Conservation (phyloP, 179 eudicot genomes). For the Patellifolia procumbens region DNA sequence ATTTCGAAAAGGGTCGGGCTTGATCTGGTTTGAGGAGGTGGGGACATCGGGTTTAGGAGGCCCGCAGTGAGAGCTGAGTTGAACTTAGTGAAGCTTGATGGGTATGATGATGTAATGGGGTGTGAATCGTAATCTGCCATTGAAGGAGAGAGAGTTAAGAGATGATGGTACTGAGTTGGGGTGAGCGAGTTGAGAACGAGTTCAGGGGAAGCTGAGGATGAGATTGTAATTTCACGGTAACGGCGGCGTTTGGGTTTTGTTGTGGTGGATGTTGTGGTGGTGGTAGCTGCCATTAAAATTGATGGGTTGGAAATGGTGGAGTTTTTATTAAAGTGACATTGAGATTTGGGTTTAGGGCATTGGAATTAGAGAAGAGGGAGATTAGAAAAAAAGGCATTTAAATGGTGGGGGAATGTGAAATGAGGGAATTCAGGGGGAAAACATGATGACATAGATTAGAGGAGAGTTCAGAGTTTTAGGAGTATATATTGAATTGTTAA, state of each 20-base stretch:
- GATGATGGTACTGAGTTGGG: too few species aligned
- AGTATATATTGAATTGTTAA: too few species aligned
- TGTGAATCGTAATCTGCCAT: too few species aligned
- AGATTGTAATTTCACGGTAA: too few species aligned
- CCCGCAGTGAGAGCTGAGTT: conserved; percentile 94
- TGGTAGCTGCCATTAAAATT: conserved; percentile 29
- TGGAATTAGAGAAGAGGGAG: not conserved
- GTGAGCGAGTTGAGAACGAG: too few species aligned
- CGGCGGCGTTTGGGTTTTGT: too few species aligned
- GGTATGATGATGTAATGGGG: too few species aligned
- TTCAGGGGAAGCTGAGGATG: too few species aligned
- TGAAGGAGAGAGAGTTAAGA: too few species aligned
- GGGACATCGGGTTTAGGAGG: conserved; percentile 84
- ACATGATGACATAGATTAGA: not conserved
- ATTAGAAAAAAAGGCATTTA: too few species aligned
- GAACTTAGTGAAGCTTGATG: conserved; percentile 53
- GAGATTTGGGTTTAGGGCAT: conserved; percentile 11
- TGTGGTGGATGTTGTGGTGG: conserved; percentile 12
- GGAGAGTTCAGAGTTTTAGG: too few species aligned
- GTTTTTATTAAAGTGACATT: not conserved
- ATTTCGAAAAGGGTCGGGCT: conserved; percentile 97
- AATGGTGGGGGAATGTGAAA: not conserved
- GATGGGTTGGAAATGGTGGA: not conserved
- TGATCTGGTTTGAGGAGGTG: conserved; percentile 73
- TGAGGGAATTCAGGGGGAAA: conserved; percentile 13